Evolutionary conservation across 768 basidiomycete genomes (phyloP).

Genomic region (Neoboletus magnificus): DNA sequence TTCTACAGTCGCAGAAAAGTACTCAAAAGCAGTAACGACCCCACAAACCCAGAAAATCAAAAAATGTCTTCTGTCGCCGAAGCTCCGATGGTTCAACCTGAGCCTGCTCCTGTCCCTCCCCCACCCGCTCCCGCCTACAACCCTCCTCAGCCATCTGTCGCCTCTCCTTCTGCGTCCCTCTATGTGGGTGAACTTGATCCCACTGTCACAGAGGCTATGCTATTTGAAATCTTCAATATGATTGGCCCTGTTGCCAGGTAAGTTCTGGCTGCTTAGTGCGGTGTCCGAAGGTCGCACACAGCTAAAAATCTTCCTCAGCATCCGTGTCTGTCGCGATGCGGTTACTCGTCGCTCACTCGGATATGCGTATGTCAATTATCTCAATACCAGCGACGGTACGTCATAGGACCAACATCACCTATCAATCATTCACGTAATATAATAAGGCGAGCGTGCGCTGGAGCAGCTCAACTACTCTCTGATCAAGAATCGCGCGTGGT

Average conservation of each 20-base stretch:
- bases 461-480: constrained; percentile 99
- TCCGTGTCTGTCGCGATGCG: constrained; percentile 99
- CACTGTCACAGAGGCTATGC: constrained; percentile 98
- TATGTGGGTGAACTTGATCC: constrained; percentile 99
- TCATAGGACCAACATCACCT: constrained; percentile 6
- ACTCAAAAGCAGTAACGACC: constrained; percentile 90
- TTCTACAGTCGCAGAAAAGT: constrained; percentile 62
- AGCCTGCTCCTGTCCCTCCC: constrained; percentile 43
- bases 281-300: neutral
- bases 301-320: constrained; percentile 44
- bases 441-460: constrained; percentile 88
- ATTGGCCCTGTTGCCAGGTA: constrained; percentile 98
- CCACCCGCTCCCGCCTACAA: constrained; percentile 54
- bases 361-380: constrained; percentile 99
- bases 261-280: constrained; percentile 23
- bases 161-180: constrained; percentile 85
- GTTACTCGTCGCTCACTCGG: constrained; percentile 99
- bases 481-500: constrained; percentile 98
- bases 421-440: constrained; percentile 5
- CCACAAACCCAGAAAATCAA: constrained; percentile 48
- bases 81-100: constrained; percentile 49
- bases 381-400: constrained; percentile 90
- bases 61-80: constrained; percentile 61
- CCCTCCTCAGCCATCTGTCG: constrained; percentile 46
- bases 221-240: constrained; percentile 99